phyloP scores from a whole-genome alignment of 2,329 filamentous ascomycete genomes.

The Colletotrichum caudatum region DNA sequence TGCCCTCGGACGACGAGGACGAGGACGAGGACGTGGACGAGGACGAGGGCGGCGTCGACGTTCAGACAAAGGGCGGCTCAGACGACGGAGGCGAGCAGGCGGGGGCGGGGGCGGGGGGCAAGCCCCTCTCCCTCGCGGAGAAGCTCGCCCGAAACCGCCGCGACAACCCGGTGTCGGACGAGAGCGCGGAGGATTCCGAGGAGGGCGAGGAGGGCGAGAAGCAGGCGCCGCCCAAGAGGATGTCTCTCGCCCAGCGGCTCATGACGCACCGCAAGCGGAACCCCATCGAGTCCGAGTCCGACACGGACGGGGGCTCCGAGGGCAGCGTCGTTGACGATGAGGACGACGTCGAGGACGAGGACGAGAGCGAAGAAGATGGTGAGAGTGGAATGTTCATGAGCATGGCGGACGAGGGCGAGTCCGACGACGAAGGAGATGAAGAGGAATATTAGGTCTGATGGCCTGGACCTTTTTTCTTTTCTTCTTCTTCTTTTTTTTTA shows the following conservation, averaged over 20 bases:
- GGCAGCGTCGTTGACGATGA: conserved; percentile 44
- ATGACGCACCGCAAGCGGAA: conserved; percentile 42
- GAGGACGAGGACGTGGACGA: conserved; percentile 39
- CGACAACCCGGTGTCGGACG: conserved; percentile 28
- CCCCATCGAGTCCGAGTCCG: conserved; percentile 42
- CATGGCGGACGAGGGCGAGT: conserved; percentile 50
- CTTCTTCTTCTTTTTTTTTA: too few relatives aligned
- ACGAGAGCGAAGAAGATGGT: conserved; percentile 42
- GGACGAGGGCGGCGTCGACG: conserved; percentile 31
- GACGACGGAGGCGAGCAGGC: conserved; percentile 8
- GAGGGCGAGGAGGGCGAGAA: too few relatives aligned
- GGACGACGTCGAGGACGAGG: conserved; percentile 42
- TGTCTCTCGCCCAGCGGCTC: conserved; percentile 46
- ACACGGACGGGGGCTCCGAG: conserved; percentile 36
- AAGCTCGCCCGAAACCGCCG: conserved; percentile 31
- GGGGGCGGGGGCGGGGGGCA: background rate
- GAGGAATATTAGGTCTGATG: conserved; percentile 20
- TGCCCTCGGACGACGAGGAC: conserved; percentile 22
- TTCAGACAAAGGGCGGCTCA: background rate
- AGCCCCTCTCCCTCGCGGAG: conserved; percentile 19
- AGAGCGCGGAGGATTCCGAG: background rate
- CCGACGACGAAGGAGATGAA: conserved; percentile 15
- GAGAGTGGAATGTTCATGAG: conserved; percentile 47
- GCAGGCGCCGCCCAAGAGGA: conserved; percentile 28
- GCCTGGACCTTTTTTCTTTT: too few relatives aligned